phyloP scores from a whole-genome alignment of 345 rosid genomes.

The Salix purpurea region DNA sequence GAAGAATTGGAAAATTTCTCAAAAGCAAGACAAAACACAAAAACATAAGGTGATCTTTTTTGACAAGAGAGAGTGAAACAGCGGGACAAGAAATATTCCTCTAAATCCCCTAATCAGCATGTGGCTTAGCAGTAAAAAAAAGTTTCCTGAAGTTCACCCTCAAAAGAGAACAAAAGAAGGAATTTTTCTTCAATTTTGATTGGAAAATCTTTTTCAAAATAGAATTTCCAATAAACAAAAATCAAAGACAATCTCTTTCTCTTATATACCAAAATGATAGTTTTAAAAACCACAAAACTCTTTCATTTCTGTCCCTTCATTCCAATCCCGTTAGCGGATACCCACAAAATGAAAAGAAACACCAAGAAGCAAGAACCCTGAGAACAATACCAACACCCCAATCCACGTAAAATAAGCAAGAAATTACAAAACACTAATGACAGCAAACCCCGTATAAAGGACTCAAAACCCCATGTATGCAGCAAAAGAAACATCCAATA shows the following conservation, averaged over 20 bases:
- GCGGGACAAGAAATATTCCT: not conserved
- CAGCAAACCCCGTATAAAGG: not conserved
- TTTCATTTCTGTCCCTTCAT: not conserved
- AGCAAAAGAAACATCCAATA: not conserved
- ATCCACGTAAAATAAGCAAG: not conserved
- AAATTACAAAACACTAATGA: conserved; percentile 2
- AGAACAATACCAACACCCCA: not conserved
- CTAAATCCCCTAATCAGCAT: not conserved
- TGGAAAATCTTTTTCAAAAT: not conserved
- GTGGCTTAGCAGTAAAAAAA: not conserved
- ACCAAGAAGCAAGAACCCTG: not conserved
- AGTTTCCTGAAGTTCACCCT: not conserved
- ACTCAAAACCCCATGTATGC: conserved; percentile 5
- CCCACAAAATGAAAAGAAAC: not conserved
- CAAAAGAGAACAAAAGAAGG: not conserved
- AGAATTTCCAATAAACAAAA: not conserved
- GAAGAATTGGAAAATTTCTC: not conserved
- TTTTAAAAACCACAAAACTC: not conserved
- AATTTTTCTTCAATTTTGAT: not conserved
- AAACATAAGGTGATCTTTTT: not conserved
- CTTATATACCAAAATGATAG: not conserved
- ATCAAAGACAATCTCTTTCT: not conserved
- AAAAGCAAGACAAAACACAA: not conserved
- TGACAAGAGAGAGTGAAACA: not conserved
- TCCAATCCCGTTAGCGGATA: not conserved